phyloP scores from a whole-genome alignment of 257 asterid species.

The Solanum dulcamara region DNA sequence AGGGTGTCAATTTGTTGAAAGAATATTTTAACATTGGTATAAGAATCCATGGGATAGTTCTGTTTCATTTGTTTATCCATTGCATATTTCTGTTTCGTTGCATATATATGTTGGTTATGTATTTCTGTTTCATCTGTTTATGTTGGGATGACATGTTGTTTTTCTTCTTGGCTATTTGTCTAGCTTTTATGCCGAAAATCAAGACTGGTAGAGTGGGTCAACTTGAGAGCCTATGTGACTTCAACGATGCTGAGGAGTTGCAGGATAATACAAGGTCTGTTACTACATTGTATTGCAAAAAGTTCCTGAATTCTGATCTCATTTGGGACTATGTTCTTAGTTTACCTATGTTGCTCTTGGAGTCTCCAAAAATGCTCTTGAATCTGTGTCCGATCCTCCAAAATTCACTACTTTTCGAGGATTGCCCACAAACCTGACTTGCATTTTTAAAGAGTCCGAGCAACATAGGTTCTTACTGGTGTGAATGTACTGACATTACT shows the following conservation, averaged over 20 bases:
- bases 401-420: background rate
- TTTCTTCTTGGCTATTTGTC: constrained; percentile 9
- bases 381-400: background rate
- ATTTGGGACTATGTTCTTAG: background rate
- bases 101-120: background rate
- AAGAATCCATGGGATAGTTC: background rate
- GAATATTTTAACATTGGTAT: background rate
- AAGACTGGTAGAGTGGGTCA: constrained; percentile 52
- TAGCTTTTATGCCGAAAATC: constrained; percentile 82
- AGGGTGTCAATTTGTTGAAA: background rate
- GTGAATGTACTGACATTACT: background rate
- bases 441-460: background rate
- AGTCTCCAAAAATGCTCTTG: background rate
- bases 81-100: background rate
- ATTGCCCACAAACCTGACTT: background rate
- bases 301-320: background rate
- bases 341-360: background rate
- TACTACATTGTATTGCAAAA: background rate
- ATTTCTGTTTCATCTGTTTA: background rate
- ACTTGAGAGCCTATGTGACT: constrained; percentile 50
- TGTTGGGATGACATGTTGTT: background rate
- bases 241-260: constrained; percentile 38
- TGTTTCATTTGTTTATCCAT: background rate
- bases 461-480: background rate
- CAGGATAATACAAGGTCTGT: constrained; percentile 7